A percentile compares a stretch with the other conserved stretches of the same genome.
These are phyloP conservation scores for Alisma plantagoaquatica DNA, from an alignment of 106 monocot genomes.

Conservation along the genomic window DNA sequence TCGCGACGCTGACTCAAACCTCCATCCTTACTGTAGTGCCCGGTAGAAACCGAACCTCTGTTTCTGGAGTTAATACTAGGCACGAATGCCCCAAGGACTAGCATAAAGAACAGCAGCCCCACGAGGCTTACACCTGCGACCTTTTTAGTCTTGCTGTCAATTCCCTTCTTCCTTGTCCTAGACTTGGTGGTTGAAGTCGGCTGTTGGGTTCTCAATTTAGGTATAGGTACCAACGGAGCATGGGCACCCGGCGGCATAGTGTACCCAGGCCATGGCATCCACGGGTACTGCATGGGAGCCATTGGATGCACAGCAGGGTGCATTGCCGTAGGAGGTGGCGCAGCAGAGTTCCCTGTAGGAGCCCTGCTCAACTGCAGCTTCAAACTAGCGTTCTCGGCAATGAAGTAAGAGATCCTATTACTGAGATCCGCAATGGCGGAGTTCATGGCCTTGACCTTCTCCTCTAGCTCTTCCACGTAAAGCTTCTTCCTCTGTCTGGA, in stretches of 20 bases:
- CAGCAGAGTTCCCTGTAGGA: background rate
- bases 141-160: conserved; percentile 21
- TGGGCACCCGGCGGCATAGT: conserved; percentile 41
- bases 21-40: conserved; percentile 5
- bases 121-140: conserved; percentile 18
- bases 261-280: conserved; percentile 60
- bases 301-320: conserved; percentile 8
- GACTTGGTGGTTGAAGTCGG: conserved; percentile 24
- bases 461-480: conserved; percentile 22
- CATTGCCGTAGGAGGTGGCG: conserved; percentile 4
- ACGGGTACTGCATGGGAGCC: conserved; percentile 50
- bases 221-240: conserved; percentile 72
- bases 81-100: conserved; percentile 19
- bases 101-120: conserved; percentile 14
- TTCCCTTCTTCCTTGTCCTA: conserved; percentile 23
- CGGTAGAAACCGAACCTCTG: conserved; percentile 8
- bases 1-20: conserved; percentile 13
- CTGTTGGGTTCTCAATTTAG: conserved; percentile 55
- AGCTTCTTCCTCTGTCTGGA: conserved; percentile 28
- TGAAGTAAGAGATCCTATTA: conserved; percentile 11
- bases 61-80: conserved; percentile 16
- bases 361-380: conserved; percentile 13
- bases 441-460: conserved; percentile 17
- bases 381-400: conserved; percentile 18
- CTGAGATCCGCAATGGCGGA: conserved; percentile 14